Evolutionary conservation across 371 early-diverging fungal genomes (phyloP).

Genomic region (Apophysomyces sp.): DNA sequence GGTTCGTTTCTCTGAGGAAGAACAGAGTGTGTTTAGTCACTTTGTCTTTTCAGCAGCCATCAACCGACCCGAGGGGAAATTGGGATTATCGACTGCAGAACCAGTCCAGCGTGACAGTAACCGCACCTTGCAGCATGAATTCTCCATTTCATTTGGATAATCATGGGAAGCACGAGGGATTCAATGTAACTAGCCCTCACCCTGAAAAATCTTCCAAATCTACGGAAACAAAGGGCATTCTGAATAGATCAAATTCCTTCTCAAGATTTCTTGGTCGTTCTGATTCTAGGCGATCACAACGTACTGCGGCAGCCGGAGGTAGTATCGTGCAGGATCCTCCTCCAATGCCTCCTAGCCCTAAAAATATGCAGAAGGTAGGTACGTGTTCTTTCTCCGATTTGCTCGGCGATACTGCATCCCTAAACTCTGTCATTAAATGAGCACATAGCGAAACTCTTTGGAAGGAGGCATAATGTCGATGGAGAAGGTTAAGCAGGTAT

Average conservation of each 20-base stretch:
- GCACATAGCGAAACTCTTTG: slow-evolving; percentile 34
- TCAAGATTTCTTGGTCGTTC: slow-evolving; percentile 49
- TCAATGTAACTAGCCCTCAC: slow-evolving; percentile 26
- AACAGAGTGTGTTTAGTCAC: not conserved
- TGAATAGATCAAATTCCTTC: slow-evolving; percentile 51
- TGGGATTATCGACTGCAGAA: slow-evolving; percentile 14
- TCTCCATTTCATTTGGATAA: slow-evolving; percentile 15
- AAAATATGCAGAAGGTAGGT: slow-evolving; percentile 37
- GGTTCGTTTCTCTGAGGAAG: not conserved
- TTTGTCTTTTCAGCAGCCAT: not conserved
- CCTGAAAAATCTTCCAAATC: slow-evolving; percentile 35
- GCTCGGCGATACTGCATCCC: not conserved
- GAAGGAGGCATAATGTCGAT: slow-evolving; percentile 65
- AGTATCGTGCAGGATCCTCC: slow-evolving; percentile 20
- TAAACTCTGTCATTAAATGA: not conserved
- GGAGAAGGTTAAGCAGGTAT: slow-evolving; percentile 65
- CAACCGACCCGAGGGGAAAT: slow-evolving; percentile 2
- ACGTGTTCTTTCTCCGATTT: not conserved
- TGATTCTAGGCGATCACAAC: slow-evolving; percentile 42
- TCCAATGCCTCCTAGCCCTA: slow-evolving; percentile 40
- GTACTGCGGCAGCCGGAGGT: slow-evolving; percentile 7
- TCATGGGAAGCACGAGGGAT: slow-evolving; percentile 35
- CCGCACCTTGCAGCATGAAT: not conserved
- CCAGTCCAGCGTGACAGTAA: slow-evolving; percentile 13
- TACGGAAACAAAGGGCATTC: slow-evolving; percentile 36